A percentile compares a stretch with the other conserved stretches of the same genome.
Conservation (phyloP, 2,329 filamentous ascomycete species). For the Aureobasidium sp. region DNA sequence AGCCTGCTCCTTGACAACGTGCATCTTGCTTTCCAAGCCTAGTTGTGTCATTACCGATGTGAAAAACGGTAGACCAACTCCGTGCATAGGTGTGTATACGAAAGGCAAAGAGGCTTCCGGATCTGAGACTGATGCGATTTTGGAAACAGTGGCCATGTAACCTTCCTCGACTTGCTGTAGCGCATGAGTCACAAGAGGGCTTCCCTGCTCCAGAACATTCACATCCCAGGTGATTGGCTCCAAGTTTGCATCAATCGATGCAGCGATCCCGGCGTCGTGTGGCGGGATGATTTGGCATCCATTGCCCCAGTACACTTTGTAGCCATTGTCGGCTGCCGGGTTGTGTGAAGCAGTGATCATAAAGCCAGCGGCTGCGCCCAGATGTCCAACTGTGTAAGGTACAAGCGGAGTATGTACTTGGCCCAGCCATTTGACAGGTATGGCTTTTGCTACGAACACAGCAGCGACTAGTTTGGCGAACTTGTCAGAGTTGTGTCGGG, state of each 20-base stretch:
- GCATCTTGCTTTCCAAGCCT: conserved; percentile 36
- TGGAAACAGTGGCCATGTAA: conserved; percentile 2
- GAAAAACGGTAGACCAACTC: conserved; percentile 44
- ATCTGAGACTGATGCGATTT: not conserved
- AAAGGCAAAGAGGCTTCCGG: conserved; percentile 25
- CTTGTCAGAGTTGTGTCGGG: conserved; percentile 52
- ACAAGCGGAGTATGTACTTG: conserved; percentile 53
- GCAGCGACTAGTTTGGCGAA: conserved; percentile 54
- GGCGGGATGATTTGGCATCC: conserved; percentile 59
- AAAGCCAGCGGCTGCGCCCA: conserved; percentile 49
- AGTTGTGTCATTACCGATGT: conserved; percentile 30
- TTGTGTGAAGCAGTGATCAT: conserved; percentile 63
- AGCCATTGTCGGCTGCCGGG: conserved; percentile 56
- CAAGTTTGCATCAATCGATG: conserved; percentile 47
- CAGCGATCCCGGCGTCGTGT: conserved; percentile 50
- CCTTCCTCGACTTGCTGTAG: conserved; percentile 1
- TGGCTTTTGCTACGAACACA: conserved; percentile 49
- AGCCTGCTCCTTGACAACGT: conserved; percentile 42
- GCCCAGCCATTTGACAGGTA: conserved; percentile 52
- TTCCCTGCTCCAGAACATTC: not conserved
- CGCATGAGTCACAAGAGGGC: not conserved
- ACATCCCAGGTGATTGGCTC: conserved; percentile 41
- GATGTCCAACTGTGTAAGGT: conserved; percentile 49
- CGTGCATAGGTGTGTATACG: conserved; percentile 51
- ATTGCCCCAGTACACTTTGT: conserved; percentile 60